These are phyloP conservation scores for Aspergillus brasiliensis DNA, from an alignment of 2,329 filamentous ascomycete species.

Conservation along the genomic window DNA sequence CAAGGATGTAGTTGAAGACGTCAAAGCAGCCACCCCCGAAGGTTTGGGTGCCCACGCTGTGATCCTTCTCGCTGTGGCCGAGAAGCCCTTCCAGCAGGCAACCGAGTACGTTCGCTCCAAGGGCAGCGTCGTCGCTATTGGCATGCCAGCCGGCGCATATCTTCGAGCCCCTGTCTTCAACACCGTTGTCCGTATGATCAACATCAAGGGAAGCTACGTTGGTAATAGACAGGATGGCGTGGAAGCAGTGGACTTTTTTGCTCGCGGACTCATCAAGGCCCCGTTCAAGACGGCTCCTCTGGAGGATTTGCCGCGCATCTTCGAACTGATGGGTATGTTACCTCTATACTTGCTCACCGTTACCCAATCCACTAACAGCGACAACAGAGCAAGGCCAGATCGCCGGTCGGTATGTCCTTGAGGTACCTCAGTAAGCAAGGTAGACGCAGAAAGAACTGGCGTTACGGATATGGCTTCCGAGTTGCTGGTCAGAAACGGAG, in stretches of 20 bases:
- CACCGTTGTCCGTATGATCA: conserved; percentile 86
- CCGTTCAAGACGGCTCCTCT: conserved; percentile 85
- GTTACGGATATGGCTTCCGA: neutral
- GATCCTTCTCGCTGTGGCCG: conserved; percentile 79
- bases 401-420: conserved; percentile 47
- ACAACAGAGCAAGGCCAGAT: conserved; percentile 43
- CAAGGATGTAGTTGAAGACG: conserved; percentile 79
- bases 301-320: conserved; percentile 78
- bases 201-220: conserved; percentile 90
- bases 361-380: conserved; percentile 8
- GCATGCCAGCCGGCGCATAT: conserved; percentile 77
- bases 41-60: conserved; percentile 86
- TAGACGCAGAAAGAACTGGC: neutral
- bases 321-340: conserved; percentile 64
- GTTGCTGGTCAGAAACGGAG: neutral
- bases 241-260: conserved; percentile 90
- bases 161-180: conserved; percentile 86
- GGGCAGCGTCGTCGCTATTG: conserved; percentile 85
- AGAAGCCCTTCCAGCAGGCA: conserved; percentile 96
- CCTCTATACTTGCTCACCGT: neutral
- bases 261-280: conserved; percentile 77
- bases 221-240: conserved; percentile 85
- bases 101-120: conserved; percentile 81
- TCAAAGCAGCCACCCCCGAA: conserved; percentile 77
- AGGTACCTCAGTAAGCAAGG: conserved; percentile 40